Evolutionary conservation across 1,139 yeast species (phyloP), one percentile per base, ranked within the genome.

Genomic region (Yamadazyma dendronema): DNA sequence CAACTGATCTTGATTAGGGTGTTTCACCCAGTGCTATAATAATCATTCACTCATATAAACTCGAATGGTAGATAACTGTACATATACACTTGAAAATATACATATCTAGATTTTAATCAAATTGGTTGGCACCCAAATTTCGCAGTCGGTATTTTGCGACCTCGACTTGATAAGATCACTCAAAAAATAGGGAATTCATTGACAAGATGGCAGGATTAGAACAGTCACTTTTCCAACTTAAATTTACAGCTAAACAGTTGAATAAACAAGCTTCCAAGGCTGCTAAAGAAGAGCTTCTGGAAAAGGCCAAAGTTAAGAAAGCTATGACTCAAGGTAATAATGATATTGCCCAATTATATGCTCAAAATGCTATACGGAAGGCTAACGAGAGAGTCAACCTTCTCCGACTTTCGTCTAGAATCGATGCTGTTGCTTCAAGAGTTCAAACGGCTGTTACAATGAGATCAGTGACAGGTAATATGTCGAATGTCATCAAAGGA

Each of bases 371-470:
- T 33, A 88, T 94, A 36, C 76, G 98, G 40, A 94, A 94, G 61
- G 76, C 86, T 36, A 86, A 87, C 49, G 99, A 94, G 60, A 70
- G 95, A 45, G 72, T 92, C 32, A 92, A 85, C 55, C 65, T 94
- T 43, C 68, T 94, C 38, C 74, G 94, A 47, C 69, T 94, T 42
- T 85, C 97, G 0, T 86, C 96, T 0, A 66, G 97, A 39, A 87
- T 94, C 24, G 99, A 94, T 60, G 94, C 97, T 0, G 98, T 94
- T 21, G 96, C 97, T 0, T 84, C 95, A 8, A 67, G 98, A 41
- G 96, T 94, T 2, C 97, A 92, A 54, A 94, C 98, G 0, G 97
- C 98, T 0, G 97, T 90, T 4, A 90, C 97, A 0, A 92, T 92
- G 98, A 74, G 96, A 49, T 79, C 85, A 35, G 96, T 92, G 5